A percentile compares a stretch with the other conserved stretches of the same genome.
Evolutionary conservation across 306 rosid genomes (phyloP).

Genomic region (Fragaria ananassa): DNA sequence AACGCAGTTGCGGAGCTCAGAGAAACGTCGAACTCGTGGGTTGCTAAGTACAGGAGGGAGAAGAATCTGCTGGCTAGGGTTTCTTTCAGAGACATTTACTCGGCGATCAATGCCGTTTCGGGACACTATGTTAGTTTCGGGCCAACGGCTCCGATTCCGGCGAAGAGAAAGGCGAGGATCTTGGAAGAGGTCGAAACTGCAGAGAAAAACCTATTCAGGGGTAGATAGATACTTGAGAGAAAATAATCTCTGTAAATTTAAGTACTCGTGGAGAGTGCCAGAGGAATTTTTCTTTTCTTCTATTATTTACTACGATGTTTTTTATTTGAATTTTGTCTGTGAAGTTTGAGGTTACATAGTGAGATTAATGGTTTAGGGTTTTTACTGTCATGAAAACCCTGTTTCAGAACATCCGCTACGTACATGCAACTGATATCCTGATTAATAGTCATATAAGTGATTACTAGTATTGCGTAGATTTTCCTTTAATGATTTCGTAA

Average conservation of each 20-base stretch:
- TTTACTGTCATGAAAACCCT: too few species aligned
- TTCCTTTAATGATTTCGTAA: too few species aligned
- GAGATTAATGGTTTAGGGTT: not conserved
- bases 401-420: too few species aligned
- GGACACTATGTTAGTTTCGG: slow-evolving; percentile 95
- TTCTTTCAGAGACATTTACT: slow-evolving; percentile 87
- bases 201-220: slow-evolving; percentile 72
- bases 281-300: not conserved
- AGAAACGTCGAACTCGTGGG: slow-evolving; percentile 82
- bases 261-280: not conserved
- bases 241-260: not conserved
- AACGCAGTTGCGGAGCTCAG: slow-evolving; percentile 70
- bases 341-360: not conserved
- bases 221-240: slow-evolving; percentile 43
- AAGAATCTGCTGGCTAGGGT: slow-evolving; percentile 66
- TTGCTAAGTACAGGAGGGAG: slow-evolving; percentile 89
- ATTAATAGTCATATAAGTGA: too few species aligned
- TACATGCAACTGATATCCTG: too few species aligned
- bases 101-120: slow-evolving; percentile 84
- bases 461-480: too few species aligned
- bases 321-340: not conserved
- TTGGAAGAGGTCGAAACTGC: slow-evolving; percentile 91
- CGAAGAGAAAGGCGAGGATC: slow-evolving; percentile 68
- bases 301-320: not conserved
- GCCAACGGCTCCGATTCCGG: slow-evolving; percentile 90